Percentiles rank a stretch among this genome's conserved stretches.
Conservation (phyloP, 2,329 filamentous ascomycete genomes). For the Talaromyces marneffei region DNA sequence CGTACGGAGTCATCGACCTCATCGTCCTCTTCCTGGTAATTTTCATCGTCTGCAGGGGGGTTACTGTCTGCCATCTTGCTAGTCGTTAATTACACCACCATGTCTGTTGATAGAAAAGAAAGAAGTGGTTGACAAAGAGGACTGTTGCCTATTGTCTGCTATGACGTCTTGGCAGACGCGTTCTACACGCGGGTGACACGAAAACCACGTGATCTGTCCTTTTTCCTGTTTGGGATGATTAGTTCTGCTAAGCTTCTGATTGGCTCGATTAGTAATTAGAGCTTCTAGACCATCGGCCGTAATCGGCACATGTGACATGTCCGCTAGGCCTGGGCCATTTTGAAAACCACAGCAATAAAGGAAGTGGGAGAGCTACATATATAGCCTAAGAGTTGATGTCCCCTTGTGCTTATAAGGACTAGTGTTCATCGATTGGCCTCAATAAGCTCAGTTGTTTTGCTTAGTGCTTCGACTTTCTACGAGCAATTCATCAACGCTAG, state of each 20-base stretch:
- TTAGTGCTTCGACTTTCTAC: too few relatives aligned
- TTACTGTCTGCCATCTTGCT: conserved; percentile 34
- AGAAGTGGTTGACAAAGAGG: not conserved
- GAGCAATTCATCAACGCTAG: not conserved
- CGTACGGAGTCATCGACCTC: conserved; percentile 42
- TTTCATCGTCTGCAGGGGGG: conserved; percentile 35
- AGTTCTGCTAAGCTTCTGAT: conserved; percentile 23
- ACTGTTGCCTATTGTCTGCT: conserved; percentile 18
- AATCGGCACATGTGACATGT: too few relatives aligned
- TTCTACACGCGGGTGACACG: conserved; percentile 27
- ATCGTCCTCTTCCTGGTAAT: conserved; percentile 43
- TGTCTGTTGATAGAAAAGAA: not conserved
- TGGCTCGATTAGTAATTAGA: conserved; percentile 19
- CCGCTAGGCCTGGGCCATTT: too few relatives aligned
- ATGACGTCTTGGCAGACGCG: conserved; percentile 10
- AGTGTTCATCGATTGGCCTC: too few relatives aligned
- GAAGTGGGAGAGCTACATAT: too few relatives aligned
- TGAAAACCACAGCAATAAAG: not conserved
- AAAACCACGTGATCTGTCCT: conserved; percentile 28
- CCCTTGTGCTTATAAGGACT: too few relatives aligned
- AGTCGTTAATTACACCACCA: not conserved
- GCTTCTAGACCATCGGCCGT: not conserved
- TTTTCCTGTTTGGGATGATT: conserved; percentile 21
- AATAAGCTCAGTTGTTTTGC: too few relatives aligned
- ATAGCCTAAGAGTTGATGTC: too few relatives aligned